Evolutionary conservation across 352 stramenopile genomes (phyloP).

Genomic region (Phytophthora pini): DNA sequence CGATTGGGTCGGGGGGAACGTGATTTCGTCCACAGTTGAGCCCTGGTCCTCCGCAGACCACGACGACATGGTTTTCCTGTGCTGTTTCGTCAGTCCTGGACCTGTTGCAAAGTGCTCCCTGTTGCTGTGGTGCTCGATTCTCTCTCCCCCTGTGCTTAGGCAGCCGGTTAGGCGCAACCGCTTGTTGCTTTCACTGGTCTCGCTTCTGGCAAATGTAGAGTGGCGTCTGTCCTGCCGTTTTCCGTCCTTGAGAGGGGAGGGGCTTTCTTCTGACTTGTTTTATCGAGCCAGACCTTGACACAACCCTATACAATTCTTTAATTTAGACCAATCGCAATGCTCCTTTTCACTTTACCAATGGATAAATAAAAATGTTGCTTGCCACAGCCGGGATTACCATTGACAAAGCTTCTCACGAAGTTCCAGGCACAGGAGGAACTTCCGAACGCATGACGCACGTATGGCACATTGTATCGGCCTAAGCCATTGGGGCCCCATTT

Average conservation of each 20-base stretch:
- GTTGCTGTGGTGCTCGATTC: constrained; percentile 4
- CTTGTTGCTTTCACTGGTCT: no score
- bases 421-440: no score
- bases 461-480: no score
- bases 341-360: no score
- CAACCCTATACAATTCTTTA: constrained; percentile 7
- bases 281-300: constrained; percentile 15
- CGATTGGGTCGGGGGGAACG: constrained; percentile 22
- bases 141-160: constrained; percentile 5
- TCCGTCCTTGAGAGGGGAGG: constrained; percentile 4
- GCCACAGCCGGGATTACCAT: no score
- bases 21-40: constrained; percentile 34
- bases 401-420: no score
- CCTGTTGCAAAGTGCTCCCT: constrained; percentile 7
- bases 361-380: no score
- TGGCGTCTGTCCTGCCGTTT: constrained; percentile 2
- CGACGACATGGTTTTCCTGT: constrained; percentile 29
- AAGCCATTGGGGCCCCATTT: background rate
- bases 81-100: background rate
- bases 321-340: constrained; percentile 15
- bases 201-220: constrained; percentile 12
- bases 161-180: no score
- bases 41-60: constrained; percentile 26
- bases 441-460: no score
- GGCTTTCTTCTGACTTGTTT: constrained; percentile 16